These are phyloP conservation scores for Microstroma glucosiphilum DNA, from an alignment of 1,284 basidiomycete genomes.

Conservation along the genomic window DNA sequence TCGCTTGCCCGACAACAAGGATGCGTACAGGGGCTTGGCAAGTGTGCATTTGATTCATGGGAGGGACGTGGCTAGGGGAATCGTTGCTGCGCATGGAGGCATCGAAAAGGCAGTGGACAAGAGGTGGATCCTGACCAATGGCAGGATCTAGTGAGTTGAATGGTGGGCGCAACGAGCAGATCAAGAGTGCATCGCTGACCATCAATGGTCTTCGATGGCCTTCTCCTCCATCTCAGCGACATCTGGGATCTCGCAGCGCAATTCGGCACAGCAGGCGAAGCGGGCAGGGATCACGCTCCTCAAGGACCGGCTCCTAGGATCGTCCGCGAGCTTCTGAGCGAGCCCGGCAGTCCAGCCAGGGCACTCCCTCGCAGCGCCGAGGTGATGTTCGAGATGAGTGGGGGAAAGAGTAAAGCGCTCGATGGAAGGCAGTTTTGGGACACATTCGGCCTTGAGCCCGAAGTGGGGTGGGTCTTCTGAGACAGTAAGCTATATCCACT, in stretches of 20 bases:
- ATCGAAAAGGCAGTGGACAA: conserved; percentile 20
- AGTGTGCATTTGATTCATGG: conserved; percentile 41
- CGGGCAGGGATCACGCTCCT: conserved; percentile 13
- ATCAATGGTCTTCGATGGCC: conserved; percentile 13
- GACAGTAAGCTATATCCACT: not conserved
- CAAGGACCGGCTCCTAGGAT: conserved; percentile 8
- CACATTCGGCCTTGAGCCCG: conserved; percentile 14
- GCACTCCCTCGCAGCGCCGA: conserved; percentile 9
- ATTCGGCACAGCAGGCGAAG: conserved; percentile 15
- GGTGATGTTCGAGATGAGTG: conserved; percentile 8
- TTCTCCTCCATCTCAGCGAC: conserved; percentile 5
- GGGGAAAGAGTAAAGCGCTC: conserved; percentile 7
- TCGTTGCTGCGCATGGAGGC: conserved; percentile 26
- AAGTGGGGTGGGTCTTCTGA: conserved; percentile 14
- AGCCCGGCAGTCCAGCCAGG: not conserved
- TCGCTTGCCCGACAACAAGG: conserved; percentile 25
- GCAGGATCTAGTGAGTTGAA: conserved; percentile 19
- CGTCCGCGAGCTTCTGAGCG: conserved; percentile 11
- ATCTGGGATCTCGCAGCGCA: conserved; percentile 14
- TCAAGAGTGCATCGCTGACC: not conserved
- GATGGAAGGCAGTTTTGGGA: conserved; percentile 17
- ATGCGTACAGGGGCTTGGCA: conserved; percentile 24
- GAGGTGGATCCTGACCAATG: conserved; percentile 34
- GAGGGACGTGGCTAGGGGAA: conserved; percentile 31
- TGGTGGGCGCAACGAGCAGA: too few relatives aligned